A percentile compares a stretch with the other conserved stretches of the same genome.
Conservation (phyloP, 371 early-diverging fungal species). For the Mortierella sp. region DNA sequence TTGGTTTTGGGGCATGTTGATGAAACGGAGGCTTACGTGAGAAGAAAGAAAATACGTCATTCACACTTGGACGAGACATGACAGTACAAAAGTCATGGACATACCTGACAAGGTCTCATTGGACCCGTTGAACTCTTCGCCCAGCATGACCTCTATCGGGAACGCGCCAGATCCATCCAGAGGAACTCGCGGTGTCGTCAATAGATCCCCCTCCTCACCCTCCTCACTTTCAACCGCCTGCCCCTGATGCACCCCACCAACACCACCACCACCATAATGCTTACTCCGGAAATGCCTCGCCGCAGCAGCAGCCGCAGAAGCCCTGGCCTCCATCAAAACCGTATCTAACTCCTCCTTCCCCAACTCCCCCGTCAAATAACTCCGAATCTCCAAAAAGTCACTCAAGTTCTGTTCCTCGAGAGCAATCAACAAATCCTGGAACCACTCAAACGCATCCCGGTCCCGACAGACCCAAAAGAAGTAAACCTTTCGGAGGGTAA, state of each 20-base stretch:
- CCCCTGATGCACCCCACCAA: not conserved
- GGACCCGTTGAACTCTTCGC: not conserved
- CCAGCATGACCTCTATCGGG: not conserved
- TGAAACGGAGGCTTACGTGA: not conserved
- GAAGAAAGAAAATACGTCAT: not conserved
- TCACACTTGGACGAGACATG: no score
- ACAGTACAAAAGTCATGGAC: no score
- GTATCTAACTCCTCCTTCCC: slow-evolving; percentile 51
- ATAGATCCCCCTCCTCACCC: not conserved
- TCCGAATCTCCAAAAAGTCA: slow-evolving; percentile 72
- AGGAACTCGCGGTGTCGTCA: not conserved
- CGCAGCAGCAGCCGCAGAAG: slow-evolving; percentile 34
- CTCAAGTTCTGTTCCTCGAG: slow-evolving; percentile 66
- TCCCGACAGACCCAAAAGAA: slow-evolving; percentile 81
- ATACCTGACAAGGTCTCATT: not conserved
- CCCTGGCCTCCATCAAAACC: slow-evolving; percentile 41
- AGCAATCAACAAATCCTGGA: slow-evolving; percentile 73
- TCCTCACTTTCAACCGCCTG: not conserved
- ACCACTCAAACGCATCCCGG: slow-evolving; percentile 77
- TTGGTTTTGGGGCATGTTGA: not conserved
- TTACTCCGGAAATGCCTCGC: slow-evolving; percentile 24
- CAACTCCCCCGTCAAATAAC: slow-evolving; percentile 75
- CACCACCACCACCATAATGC: not conserved
- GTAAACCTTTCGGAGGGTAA: slow-evolving; percentile 66
- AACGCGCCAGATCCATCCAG: not conserved